phyloP scores from a whole-genome alignment of 176 grass and related monocot species.

The Elymus sibiricus region DNA sequence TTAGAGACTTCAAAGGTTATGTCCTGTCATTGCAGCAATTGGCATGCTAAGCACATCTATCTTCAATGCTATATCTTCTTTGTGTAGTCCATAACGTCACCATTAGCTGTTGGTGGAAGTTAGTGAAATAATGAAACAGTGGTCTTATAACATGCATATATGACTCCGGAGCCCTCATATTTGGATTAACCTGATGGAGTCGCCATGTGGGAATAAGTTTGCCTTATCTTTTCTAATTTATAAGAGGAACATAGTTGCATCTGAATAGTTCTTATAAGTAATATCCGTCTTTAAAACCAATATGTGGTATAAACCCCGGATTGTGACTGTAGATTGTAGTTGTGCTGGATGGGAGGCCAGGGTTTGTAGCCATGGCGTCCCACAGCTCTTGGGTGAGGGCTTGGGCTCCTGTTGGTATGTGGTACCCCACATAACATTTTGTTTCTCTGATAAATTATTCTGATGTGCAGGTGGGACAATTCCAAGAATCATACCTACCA shows the following conservation, averaged over 20 bases:
- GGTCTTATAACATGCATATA: neutral
- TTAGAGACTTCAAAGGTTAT: neutral
- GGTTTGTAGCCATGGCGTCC: neutral
- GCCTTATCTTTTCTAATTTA: slow-evolving; percentile 10
- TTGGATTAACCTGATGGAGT: slow-evolving; percentile 9
- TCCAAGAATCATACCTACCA: neutral
- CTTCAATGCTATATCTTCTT: neutral
- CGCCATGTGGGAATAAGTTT: neutral
- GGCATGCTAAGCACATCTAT: neutral
- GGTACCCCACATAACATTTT: neutral
- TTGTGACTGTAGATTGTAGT: neutral
- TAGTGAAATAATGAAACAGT: neutral
- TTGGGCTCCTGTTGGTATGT: neutral
- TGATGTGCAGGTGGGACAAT: slow-evolving; percentile 30
- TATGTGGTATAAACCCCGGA: neutral
- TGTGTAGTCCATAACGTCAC: neutral
- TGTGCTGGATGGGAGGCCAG: neutral
- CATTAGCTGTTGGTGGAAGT: neutral
- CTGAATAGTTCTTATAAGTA: slow-evolving; percentile 2
- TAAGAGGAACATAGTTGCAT: slow-evolving; percentile 16
- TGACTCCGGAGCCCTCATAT: neutral
- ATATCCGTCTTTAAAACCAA: slow-evolving; percentile 7
- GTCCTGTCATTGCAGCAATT: neutral
- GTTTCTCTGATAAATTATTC: slow-evolving; percentile 16
- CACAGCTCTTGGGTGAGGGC: neutral